A percentile compares a stretch with the other conserved stretches of the same genome.
Conservation (phyloP, 805 yeast genomes). For the Maudiozyma barnettii region DNA sequence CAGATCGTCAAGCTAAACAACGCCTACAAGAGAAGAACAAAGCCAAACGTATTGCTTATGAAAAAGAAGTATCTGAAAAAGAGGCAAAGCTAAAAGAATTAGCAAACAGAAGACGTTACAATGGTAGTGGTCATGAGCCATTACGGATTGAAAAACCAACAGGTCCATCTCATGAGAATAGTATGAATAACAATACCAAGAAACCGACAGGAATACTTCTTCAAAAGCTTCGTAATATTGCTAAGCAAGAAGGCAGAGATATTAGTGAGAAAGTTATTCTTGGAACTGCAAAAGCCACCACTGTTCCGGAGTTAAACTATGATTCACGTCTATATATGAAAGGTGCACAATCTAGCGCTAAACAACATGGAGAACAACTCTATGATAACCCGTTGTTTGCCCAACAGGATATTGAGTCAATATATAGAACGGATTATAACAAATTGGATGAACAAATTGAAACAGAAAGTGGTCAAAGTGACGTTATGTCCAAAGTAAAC, state of each 20-base stretch:
- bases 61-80: conserved; percentile 38
- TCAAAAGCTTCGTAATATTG: conserved; percentile 34
- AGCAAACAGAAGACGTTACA: conserved; percentile 30
- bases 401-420: conserved; percentile 39
- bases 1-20: conserved; percentile 52
- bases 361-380: conserved; percentile 37
- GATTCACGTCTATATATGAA: conserved; percentile 51
- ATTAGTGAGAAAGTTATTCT: conserved; percentile 47
- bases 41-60: conserved; percentile 40
- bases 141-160: conserved; percentile 1
- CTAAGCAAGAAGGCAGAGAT: conserved; percentile 40
- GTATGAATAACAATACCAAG: neutral
- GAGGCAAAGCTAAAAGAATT: conserved; percentile 43
- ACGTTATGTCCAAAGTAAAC: conserved; percentile 4
- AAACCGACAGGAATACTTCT: conserved; percentile 15
- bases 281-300: conserved; percentile 37
- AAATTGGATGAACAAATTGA: conserved; percentile 15
- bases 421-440: conserved; percentile 37
- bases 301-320: conserved; percentile 35
- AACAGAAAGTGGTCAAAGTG: conserved; percentile 11
- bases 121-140: neutral
- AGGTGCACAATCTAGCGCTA: conserved; percentile 32
- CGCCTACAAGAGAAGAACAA: conserved; percentile 44
- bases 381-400: conserved; percentile 54
- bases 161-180: neutral